A percentile compares a stretch with the other conserved stretches of the same genome.
These are phyloP conservation scores for Quercus gilva DNA, from an alignment of 306 rosid genomes.

Conservation along the genomic window DNA sequence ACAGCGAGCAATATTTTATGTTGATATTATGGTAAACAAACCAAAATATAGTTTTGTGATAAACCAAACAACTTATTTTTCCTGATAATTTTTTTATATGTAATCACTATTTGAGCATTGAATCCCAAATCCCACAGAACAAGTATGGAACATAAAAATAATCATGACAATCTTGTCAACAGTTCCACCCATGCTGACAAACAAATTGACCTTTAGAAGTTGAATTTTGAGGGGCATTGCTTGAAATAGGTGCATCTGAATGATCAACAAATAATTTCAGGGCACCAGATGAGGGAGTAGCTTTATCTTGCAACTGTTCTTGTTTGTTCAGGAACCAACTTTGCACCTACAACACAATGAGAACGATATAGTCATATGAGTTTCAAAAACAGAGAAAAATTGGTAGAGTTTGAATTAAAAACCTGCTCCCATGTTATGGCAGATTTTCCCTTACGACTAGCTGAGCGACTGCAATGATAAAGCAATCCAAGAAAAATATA, in stretches of 20 bases:
- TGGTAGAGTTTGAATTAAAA: neutral
- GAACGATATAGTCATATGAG: neutral
- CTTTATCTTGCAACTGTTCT: conserved; percentile 20
- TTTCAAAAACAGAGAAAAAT: neutral
- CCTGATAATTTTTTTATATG: neutral
- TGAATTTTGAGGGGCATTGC: conserved; percentile 25
- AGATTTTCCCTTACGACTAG: conserved; percentile 37
- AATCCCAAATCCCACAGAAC: neutral
- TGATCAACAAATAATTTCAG: conserved; percentile 40
- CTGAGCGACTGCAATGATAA: conserved; percentile 25
- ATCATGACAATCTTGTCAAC: neutral
- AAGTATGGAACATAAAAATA: neutral
- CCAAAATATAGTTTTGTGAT: neutral
- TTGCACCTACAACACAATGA: conserved; percentile 34
- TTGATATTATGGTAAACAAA: neutral
- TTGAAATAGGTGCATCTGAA: conserved; percentile 32
- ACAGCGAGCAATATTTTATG: neutral
- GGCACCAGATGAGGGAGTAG: conserved; percentile 20
- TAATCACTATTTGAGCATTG: neutral
- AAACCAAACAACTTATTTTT: neutral
- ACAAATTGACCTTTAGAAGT: conserved; percentile 39
- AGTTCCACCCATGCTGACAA: neutral
- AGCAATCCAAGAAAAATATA: neutral
- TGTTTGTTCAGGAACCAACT: conserved; percentile 41
- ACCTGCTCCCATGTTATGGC: conserved; percentile 39